phyloP scores from a whole-genome alignment of 2,329 filamentous ascomycete genomes.

The Phaeophleospora eucalypticola region DNA sequence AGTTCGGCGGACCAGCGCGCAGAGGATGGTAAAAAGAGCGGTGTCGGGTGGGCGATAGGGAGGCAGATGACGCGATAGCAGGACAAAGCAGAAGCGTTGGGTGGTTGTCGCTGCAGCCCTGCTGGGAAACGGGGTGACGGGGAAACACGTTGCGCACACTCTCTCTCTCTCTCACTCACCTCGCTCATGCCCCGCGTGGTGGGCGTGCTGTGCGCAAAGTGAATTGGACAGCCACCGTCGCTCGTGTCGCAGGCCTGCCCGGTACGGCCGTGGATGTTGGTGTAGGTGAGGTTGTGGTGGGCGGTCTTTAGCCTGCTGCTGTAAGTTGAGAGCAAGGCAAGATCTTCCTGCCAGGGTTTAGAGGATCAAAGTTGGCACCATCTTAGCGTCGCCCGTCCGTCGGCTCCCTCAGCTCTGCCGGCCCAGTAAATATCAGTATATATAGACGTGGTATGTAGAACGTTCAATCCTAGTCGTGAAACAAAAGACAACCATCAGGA shows the following conservation, averaged over 20 bases:
- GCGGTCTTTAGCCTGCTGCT: no score
- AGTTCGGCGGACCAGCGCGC: background rate
- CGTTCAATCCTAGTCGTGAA: no score
- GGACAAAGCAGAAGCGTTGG: background rate
- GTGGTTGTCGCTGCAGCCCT: background rate
- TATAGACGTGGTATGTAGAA: no score
- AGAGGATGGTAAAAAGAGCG: background rate
- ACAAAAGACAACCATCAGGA: no score
- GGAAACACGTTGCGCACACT: background rate
- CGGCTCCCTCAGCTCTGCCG: no score
- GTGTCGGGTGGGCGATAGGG: background rate
- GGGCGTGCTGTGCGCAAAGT: constrained; percentile 39
- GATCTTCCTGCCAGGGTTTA: background rate
- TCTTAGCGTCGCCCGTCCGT: background rate
- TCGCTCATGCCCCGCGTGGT: constrained; percentile 8
- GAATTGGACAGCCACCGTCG: constrained; percentile 40
- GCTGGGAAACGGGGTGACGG: background rate
- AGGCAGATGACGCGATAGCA: constrained; percentile 5
- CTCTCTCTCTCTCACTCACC: constrained; percentile 9
- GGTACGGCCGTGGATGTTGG: no score
- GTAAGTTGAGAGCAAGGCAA: background rate
- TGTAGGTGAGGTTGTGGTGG: constrained; percentile 1
- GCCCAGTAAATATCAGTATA: no score
- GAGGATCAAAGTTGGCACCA: background rate
- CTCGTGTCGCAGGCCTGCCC: no score